Base-by-base conservation (phyloP, 768 basidiomycete genomes). In the Cystobasidium onofrii region DNA sequence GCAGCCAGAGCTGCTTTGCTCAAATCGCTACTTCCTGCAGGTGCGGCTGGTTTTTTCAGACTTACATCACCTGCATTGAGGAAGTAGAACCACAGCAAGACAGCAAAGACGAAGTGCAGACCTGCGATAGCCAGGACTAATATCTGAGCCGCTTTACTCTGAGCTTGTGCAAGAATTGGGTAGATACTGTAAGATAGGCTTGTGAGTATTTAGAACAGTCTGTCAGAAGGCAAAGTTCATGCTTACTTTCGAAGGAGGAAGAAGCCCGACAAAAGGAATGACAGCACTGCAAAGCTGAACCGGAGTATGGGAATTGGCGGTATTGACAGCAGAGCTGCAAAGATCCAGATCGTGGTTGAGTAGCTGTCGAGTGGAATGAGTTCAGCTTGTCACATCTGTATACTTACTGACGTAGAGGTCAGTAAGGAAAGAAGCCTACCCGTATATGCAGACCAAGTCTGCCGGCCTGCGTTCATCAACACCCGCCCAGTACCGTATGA, bases 401-500 rank as follows among this genome's bases (percentile, higher is more conserved):
- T 34, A 52, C 7, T 18, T 62, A 13, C n/a, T 27, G 13, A n/a
- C n/a, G n/a, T n/a, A n/a, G n/a, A n/a, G n/a, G n/a, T n/a, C n/a
- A n/a, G n/a, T n/a, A n/a, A n/a, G n/a, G 65, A 25, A 9, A 52
- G 25, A 18, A 3, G 23, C 65, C 9, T 29, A 84, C 20, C 84
- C 84, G 78, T 84, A 84, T 1, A 84, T 60, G 4, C 79, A 79
- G 69, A 83, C 65, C 36, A 83, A 80, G 65, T 97, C 93, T 2
- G 90, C 86, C 1, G 95, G 84, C 60, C 89, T 87, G 89, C 95
- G 96, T 78, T 92, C 91, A 0, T 89, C 88, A 0, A 93, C 88
- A 4, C 92, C 92, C 10, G 93, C 78, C 79, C 78, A 79, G 80
- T 93, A 99, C 41, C 90, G 84, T 77, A 96, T 84, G 1, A 86